Percentiles rank a stretch among this genome's conserved stretches.
These are phyloP conservation scores for Colletotrichum liaoningense DNA, from an alignment of 2,329 filamentous ascomycete genomes.

Conservation along the genomic window DNA sequence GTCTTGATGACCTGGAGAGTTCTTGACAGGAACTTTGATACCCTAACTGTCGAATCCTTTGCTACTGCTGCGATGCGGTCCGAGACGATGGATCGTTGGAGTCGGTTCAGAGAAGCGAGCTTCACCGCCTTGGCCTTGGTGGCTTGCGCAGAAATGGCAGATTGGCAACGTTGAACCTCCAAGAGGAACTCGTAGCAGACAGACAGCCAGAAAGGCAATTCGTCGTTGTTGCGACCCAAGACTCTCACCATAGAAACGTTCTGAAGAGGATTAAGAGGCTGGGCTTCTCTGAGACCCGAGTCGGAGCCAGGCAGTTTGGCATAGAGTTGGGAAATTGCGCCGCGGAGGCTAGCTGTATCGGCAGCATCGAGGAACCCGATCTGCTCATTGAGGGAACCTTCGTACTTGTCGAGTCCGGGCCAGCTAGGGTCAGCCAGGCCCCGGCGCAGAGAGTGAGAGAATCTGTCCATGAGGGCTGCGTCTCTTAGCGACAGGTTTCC, in stretches of 20 bases:
- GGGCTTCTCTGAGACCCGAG: constrained; percentile 50
- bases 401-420: constrained; percentile 22
- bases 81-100: constrained; percentile 70
- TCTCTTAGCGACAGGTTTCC: constrained; percentile 62
- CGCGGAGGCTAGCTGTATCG: constrained; percentile 45
- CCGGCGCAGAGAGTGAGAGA: constrained; percentile 36
- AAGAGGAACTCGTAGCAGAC: constrained; percentile 63
- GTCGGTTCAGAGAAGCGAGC: constrained; percentile 66
- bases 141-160: constrained; percentile 54
- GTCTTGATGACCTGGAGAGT: constrained; percentile 54
- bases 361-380: constrained; percentile 43
- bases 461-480: constrained; percentile 49
- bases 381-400: constrained; percentile 21
- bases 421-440: constrained; percentile 7
- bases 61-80: constrained; percentile 65
- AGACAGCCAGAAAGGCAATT: constrained; percentile 60
- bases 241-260: constrained; percentile 65
- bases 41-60: constrained; percentile 70
- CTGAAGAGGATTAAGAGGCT: constrained; percentile 69
- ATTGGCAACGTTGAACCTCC: constrained; percentile 55
- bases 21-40: constrained; percentile 62
- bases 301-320: constrained; percentile 42
- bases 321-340: constrained; percentile 51
- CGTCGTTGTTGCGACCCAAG: constrained; percentile 46
- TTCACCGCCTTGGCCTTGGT: constrained; percentile 57